A percentile compares a stretch with the other conserved stretches of the same genome.
These are phyloP conservation scores for Coprinopsis strossmayeri DNA, from an alignment of 768 basidiomycete species.

Conservation along the genomic window DNA sequence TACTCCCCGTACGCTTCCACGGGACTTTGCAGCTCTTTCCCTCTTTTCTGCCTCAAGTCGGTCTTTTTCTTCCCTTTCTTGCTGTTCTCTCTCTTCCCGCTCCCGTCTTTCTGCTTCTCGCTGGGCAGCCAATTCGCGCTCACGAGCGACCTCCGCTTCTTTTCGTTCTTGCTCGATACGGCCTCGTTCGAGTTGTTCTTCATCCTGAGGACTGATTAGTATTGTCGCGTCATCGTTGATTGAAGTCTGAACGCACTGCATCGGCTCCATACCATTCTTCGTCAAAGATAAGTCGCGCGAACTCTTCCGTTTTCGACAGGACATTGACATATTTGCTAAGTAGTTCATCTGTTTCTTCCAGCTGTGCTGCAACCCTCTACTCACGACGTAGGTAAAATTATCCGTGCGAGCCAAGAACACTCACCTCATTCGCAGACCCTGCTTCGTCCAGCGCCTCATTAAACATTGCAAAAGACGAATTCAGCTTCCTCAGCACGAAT, in stretches of 20 bases:
- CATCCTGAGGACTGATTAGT: conserved; percentile 54
- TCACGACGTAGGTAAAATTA: background rate
- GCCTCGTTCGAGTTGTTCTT: conserved; percentile 44
- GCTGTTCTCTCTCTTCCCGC: conserved; percentile 41
- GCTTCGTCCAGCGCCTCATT: conserved; percentile 61
- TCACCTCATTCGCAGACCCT: conserved; percentile 65
- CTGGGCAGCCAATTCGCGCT: conserved; percentile 27
- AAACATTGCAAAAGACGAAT: conserved; percentile 60
- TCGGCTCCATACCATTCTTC: conserved; percentile 73
- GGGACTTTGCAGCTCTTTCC: conserved; percentile 24
- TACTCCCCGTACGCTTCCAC: conserved; percentile 64
- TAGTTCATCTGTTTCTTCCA: conserved; percentile 66
- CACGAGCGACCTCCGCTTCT: conserved; percentile 39
- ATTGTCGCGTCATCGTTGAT: too few species aligned
- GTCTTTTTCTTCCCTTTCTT: conserved; percentile 38
- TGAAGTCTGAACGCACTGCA: conserved; percentile 52
- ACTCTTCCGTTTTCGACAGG: conserved; percentile 63
- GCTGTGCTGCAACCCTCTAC: conserved; percentile 61
- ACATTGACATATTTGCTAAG: conserved; percentile 71
- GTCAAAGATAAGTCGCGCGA: conserved; percentile 65
- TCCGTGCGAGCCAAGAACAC: conserved; percentile 14
- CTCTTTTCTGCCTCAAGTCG: conserved; percentile 36
- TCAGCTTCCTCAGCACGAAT: conserved; percentile 66
- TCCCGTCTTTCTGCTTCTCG: conserved; percentile 40
- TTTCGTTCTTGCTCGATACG: conserved; percentile 35